phyloP scores from a whole-genome alignment of 805 yeast species.

The Saturnispora zaruensis region DNA sequence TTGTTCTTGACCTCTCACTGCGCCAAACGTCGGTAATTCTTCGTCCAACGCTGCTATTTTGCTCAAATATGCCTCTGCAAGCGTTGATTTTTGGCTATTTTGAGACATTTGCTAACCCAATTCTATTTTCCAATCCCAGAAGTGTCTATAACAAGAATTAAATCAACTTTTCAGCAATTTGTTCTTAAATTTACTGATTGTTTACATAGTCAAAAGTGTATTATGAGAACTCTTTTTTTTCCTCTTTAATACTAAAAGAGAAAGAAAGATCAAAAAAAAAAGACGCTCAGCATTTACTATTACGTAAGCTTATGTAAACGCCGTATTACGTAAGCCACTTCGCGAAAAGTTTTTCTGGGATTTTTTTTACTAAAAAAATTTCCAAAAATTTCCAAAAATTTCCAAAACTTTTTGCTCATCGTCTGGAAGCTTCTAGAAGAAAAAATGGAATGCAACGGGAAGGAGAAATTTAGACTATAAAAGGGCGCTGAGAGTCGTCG shows the following conservation, averaged over 20 bases:
- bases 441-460: background rate
- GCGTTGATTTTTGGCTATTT: background rate
- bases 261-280: background rate
- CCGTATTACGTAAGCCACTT: no score
- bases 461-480: background rate
- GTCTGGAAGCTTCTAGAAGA: conserved; percentile 9
- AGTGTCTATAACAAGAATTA: background rate
- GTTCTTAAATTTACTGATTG: background rate
- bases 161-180: background rate
- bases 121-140: background rate
- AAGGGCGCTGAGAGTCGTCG: background rate
- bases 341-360: background rate
- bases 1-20: background rate
- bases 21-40: conserved; percentile 4
- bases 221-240: background rate
- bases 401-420: background rate
- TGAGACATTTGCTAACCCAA: background rate
- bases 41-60: conserved; percentile 10
- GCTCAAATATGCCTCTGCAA: conserved; percentile 6
- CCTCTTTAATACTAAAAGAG: background rate
- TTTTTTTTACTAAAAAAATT: background rate
- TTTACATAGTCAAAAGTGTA: background rate
- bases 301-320: background rate
- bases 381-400: background rate
- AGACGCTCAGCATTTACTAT: background rate